Percentiles rank a stretch among this genome's conserved stretches.
phyloP scores from a whole-genome alignment of 2,329 filamentous ascomycete genomes.

The Furcasterigmium sp. region DNA sequence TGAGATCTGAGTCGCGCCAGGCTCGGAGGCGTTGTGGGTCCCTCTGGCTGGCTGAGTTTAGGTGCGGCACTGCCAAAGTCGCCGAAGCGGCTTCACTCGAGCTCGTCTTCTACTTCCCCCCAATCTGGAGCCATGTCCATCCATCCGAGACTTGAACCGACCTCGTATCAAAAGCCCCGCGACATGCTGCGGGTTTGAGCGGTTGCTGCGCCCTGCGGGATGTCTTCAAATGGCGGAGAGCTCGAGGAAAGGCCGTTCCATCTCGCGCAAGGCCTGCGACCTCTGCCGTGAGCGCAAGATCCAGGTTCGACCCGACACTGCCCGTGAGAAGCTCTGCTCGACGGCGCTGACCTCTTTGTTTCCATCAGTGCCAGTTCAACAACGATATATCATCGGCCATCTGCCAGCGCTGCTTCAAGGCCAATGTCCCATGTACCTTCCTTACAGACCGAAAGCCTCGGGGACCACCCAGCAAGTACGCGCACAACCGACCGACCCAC shows the following conservation, averaged over 20 bases:
- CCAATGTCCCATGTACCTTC: conserved; percentile 15
- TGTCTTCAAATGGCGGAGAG: conserved; percentile 4
- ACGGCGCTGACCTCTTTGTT: background rate
- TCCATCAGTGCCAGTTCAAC: conserved; percentile 1
- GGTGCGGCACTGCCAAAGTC: too few relatives aligned
- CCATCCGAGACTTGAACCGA: too few relatives aligned
- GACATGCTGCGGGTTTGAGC: background rate
- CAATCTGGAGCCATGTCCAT: too few relatives aligned
- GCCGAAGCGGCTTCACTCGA: too few relatives aligned
- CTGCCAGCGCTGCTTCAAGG: conserved; percentile 12
- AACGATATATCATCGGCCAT: background rate
- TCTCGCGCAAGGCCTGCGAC: conserved; percentile 15
- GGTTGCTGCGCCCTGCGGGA: background rate
- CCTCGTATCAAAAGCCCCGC: too few relatives aligned
- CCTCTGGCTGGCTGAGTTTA: too few relatives aligned
- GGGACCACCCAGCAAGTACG: conserved; percentile 15
- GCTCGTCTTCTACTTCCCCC: too few relatives aligned
- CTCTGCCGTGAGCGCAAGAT: conserved; percentile 14
- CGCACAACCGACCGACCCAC: background rate
- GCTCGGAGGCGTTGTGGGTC: too few relatives aligned
- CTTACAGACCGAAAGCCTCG: conserved; percentile 14
- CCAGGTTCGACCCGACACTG: conserved; percentile 1
- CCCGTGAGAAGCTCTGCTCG: background rate
- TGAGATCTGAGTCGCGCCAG: too few relatives aligned
- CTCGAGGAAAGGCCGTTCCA: conserved; percentile 6